These are phyloP conservation scores for Telopea speciosissima DNA, from an alignment of 177 flowering plant genomes.

Conservation along the genomic window DNA sequence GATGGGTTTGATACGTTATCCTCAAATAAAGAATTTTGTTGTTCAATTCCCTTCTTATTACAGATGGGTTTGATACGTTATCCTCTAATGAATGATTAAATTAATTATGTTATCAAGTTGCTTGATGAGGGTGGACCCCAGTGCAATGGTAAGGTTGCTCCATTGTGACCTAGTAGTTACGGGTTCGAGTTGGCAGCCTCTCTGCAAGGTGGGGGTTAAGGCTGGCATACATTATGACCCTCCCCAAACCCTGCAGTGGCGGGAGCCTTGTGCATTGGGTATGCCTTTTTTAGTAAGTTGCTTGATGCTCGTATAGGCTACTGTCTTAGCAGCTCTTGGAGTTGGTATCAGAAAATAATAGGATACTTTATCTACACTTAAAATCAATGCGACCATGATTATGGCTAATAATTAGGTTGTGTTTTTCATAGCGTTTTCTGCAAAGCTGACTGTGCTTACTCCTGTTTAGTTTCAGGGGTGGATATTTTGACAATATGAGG, in stretches of 20 bases:
- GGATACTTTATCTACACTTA: too few relatives aligned
- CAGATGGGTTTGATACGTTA: neutral
- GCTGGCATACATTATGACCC: too few relatives aligned
- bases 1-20: neutral
- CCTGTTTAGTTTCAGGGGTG: neutral
- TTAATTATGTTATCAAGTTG: neutral
- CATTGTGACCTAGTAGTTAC: too few relatives aligned
- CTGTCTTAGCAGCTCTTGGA: neutral
- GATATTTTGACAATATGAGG: conserved; percentile 1
- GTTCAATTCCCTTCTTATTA: neutral
- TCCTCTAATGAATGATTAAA: neutral
- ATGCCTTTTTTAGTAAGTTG: too few relatives aligned
- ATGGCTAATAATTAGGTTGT: neutral
- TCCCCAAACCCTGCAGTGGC: too few relatives aligned
- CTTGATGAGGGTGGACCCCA: too few relatives aligned
- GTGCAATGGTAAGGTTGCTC: too few relatives aligned
- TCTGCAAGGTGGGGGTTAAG: too few relatives aligned
- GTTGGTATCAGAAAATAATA: neutral
- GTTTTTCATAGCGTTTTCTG: neutral
- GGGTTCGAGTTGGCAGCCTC: too few relatives aligned
- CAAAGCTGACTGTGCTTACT: neutral
- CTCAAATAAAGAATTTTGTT: neutral
- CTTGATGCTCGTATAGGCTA: neutral
- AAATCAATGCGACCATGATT: neutral
- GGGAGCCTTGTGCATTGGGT: too few relatives aligned